These are phyloP conservation scores for Eutrema japonicum DNA, from an alignment of 345 rosid species.

Conservation along the genomic window DNA sequence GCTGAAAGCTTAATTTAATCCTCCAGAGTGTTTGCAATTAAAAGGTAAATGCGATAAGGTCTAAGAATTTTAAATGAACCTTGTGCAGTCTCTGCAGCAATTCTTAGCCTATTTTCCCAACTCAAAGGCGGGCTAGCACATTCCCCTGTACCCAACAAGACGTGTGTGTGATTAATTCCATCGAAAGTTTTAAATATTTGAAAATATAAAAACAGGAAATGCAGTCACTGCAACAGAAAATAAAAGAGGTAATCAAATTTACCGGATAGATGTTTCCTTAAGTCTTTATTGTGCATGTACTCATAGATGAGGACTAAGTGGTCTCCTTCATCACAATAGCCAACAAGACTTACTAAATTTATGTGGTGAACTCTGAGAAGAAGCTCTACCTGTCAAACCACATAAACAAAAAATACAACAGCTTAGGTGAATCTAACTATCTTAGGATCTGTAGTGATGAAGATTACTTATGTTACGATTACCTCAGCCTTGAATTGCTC, in stretches of 20 bases:
- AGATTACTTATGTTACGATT: background rate
- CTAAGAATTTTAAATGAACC: background rate
- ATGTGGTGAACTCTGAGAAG: background rate
- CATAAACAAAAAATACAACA: background rate
- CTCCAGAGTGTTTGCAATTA: background rate
- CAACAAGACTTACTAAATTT: background rate
- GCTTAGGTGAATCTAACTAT: background rate
- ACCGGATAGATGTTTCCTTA: background rate
- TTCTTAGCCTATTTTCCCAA: constrained; percentile 2
- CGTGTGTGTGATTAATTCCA: background rate
- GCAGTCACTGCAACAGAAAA: too few relatives aligned
- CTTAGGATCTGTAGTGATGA: background rate
- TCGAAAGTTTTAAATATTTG: background rate
- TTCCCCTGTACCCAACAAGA: background rate
- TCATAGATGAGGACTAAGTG: background rate
- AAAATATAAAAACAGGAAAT: background rate
- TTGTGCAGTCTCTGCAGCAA: constrained; percentile 4
- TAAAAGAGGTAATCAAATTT: background rate
- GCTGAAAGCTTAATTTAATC: background rate
- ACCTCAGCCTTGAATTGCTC: constrained; percentile 46
- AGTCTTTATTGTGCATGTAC: background rate
- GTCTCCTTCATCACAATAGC: background rate
- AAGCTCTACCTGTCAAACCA: background rate
- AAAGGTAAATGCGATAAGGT: too few relatives aligned
- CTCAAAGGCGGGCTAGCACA: background rate